A percentile compares a stretch with the other conserved stretches of the same genome.
phyloP scores from a whole-genome alignment of 2,329 filamentous ascomycete genomes.

The Aspergillus phoenicis region DNA sequence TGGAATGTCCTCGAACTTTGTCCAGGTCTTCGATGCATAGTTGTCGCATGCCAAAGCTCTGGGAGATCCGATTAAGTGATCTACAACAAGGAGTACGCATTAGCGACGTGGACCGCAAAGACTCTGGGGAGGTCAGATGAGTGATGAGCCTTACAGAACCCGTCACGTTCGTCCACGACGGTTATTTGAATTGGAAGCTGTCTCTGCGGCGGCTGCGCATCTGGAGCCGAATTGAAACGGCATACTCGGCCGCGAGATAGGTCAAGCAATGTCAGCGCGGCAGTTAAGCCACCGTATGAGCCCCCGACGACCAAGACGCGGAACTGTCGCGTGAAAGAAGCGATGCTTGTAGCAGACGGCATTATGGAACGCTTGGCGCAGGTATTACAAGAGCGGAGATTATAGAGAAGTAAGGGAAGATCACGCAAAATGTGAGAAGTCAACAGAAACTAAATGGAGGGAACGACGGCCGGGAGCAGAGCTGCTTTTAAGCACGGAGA shows the following conservation, averaged over 20 bases:
- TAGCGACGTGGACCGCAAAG: too few species aligned
- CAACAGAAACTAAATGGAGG: too few species aligned
- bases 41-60: slow-evolving; percentile 66
- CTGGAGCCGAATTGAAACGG: slow-evolving; percentile 43
- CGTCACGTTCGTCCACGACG: slow-evolving; percentile 77
- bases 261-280: slow-evolving; percentile 68
- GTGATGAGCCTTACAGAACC: slow-evolving; percentile 62
- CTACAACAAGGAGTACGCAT: slow-evolving; percentile 43
- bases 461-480: not conserved
- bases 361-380: slow-evolving; percentile 16
- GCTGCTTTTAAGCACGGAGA: slow-evolving; percentile 1
- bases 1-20: slow-evolving; percentile 66
- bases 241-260: slow-evolving; percentile 59
- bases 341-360: slow-evolving; percentile 32
- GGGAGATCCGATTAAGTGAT: slow-evolving; percentile 75
- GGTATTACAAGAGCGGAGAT: not conserved
- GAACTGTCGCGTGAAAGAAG: slow-evolving; percentile 33
- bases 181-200: slow-evolving; percentile 68
- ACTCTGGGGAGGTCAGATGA: not conserved
- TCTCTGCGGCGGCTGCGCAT: slow-evolving; percentile 31
- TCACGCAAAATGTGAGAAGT: not conserved
- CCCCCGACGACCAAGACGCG: slow-evolving; percentile 70
- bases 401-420: not conserved
- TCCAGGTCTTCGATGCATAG: slow-evolving; percentile 71
- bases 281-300: slow-evolving; percentile 71